These are phyloP conservation scores for Mycosphaerella sp. DNA, from an alignment of 2,329 filamentous ascomycete genomes.

Conservation along the genomic window DNA sequence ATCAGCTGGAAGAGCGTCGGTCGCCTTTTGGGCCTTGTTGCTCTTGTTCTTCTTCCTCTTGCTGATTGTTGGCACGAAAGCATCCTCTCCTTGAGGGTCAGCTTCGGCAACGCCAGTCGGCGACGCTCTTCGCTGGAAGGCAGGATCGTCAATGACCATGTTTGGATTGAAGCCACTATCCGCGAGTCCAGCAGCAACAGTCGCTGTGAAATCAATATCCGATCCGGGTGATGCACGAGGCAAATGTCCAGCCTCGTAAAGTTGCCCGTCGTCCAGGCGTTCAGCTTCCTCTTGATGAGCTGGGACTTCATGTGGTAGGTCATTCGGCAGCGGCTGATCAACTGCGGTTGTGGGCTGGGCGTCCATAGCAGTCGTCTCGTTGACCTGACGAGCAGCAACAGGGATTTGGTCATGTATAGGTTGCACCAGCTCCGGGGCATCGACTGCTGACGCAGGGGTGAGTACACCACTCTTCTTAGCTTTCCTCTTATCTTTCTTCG, in stretches of 20 bases:
- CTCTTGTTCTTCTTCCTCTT: slow-evolving; percentile 34
- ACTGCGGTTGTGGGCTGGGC: not conserved
- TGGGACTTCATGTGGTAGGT: not conserved
- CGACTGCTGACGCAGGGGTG: slow-evolving; percentile 11
- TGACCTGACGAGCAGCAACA: not conserved
- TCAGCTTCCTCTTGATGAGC: not conserved
- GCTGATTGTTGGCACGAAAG: slow-evolving; percentile 24
- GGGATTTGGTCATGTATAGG: not conserved
- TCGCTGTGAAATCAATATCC: slow-evolving; percentile 45
- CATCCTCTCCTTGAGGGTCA: slow-evolving; percentile 29
- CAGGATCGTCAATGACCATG: slow-evolving; percentile 41
- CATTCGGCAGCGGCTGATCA: too few relatives aligned
- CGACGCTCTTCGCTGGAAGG: slow-evolving; percentile 34
- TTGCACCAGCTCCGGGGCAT: not conserved
- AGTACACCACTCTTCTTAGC: slow-evolving; percentile 23
- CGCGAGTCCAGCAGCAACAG: slow-evolving; percentile 42
- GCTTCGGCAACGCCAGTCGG: slow-evolving; percentile 32
- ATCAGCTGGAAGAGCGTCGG: not conserved
- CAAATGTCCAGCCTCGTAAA: not conserved
- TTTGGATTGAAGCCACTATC: slow-evolving; percentile 44
- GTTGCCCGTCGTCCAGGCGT: not conserved
- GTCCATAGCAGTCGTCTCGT: not conserved
- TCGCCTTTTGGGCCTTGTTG: slow-evolving; percentile 2
- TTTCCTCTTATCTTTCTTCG: slow-evolving; percentile 43
- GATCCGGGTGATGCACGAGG: not conserved